Conservation (phyloP, 306 rosid species). For the Calophaca sinica region DNA sequence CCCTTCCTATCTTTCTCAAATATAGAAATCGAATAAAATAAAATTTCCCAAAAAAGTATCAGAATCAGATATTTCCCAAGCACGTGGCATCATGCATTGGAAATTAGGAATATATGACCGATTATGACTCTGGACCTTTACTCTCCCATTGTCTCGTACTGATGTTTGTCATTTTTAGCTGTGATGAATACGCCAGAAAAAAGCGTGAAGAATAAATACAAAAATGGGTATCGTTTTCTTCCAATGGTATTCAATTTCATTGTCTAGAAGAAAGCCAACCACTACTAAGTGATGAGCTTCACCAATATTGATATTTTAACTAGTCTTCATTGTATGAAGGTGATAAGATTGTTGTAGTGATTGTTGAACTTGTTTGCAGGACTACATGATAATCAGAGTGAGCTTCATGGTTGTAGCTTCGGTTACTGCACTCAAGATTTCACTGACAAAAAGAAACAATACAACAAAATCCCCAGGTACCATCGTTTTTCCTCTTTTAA, state of each 20-base stretch:
- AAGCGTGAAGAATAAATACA: conserved; percentile 3
- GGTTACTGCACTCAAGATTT: conserved; percentile 51
- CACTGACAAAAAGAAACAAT: conserved; percentile 39
- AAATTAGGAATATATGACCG: too few relatives aligned
- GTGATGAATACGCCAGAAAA: neutral
- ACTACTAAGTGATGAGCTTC: conserved; percentile 43
- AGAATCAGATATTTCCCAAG: too few relatives aligned
- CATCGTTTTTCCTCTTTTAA: too few relatives aligned
- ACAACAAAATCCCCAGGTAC: conserved; percentile 40
- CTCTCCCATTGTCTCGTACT: too few relatives aligned
- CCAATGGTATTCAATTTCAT: neutral
- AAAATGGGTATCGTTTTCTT: conserved; percentile 8
- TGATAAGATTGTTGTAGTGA: conserved; percentile 49
- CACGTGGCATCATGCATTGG: too few relatives aligned
- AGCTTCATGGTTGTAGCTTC: conserved; percentile 57
- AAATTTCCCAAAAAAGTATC: too few relatives aligned
- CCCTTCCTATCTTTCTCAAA: too few relatives aligned
- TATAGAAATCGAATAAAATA: too few relatives aligned
- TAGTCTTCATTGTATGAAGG: neutral
- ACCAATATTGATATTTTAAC: conserved; percentile 2
- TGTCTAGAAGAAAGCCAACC: conserved; percentile 46
- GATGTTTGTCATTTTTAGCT: neutral
- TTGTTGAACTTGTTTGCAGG: conserved; percentile 8
- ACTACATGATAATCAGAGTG: conserved; percentile 57
- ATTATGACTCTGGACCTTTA: too few relatives aligned